Base-by-base conservation (phyloP, 208 protist genomes). In the Acanthamoeba castellanii region DNA sequence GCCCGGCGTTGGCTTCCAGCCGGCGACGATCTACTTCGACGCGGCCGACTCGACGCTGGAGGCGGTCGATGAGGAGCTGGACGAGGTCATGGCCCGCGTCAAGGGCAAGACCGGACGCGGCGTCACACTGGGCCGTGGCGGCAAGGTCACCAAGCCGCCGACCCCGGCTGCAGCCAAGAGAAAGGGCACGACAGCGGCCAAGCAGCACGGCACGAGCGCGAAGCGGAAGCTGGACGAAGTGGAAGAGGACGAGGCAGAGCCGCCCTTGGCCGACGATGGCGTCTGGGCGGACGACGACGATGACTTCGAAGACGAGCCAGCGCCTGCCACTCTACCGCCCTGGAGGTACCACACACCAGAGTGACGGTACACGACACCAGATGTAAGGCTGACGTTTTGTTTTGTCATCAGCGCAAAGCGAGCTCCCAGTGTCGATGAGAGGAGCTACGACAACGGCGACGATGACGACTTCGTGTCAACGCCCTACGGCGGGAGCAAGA, bases 1-100 rank as follows among this genome's bases (percentile, higher is more conserved):
- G 20, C 22, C 37, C 52, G 52, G 52, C 6, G 52, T 5, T 3
- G 52, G 81, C 50, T 88, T 88, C 50, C 81, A 88, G 81, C 81
- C 81, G 59, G 59, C 59, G 7, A 50, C 72, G 9, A 88, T 88
- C 81, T 88, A 88, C 52, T 88, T 88, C 25, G 81, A 88, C n/a
- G 50, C 81, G 3, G 34, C 81, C 81, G 52, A 88, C 20, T 6
- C 22, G 50, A 42, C 81, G n/a, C 50, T 88, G 13, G 50, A 88
- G 81, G 81, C 81, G 7, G 81, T 27, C 4, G 81, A 37, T 5
- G 81, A 88, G 34, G 81, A 88, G 52, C 52, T 88, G 81, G 50
- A 45, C 45, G 13, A 88, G 50, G 50, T 64, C 72, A 42, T 82
- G 37, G 72, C 16, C 6, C 16, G 72, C 72, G 32, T 47, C 50